A percentile compares a stretch with the other conserved stretches of the same genome.
Evolutionary conservation across 768 basidiomycete genomes (phyloP).

Genomic region (Boletus rubroflammeus): DNA sequence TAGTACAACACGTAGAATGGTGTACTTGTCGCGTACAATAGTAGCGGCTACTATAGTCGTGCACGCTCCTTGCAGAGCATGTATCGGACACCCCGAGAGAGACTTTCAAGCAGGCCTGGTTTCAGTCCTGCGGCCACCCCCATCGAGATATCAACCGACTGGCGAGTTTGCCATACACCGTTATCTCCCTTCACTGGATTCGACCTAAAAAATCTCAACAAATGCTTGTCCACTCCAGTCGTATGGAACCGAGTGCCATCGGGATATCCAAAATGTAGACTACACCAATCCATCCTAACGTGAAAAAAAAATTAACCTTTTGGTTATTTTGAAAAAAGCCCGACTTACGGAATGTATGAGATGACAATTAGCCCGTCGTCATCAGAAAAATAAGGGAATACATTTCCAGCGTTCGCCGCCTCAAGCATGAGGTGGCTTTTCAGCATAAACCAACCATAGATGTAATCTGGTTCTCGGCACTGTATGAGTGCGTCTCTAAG

Average conservation of each 20-base stretch:
- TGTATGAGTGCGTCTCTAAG: slow-evolving; percentile 12
- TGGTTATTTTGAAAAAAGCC: no score
- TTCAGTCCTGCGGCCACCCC: slow-evolving; percentile 16
- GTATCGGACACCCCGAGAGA: slow-evolving; percentile 4
- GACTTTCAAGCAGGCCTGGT: slow-evolving; percentile 9
- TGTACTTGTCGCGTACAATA: no score
- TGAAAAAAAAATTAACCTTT: neutral
- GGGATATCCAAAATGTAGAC: slow-evolving; percentile 14
- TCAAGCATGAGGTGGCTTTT: slow-evolving; percentile 12
- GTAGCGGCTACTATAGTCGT: neutral
- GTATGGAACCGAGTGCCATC: slow-evolving; percentile 10
- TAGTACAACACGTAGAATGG: no score
- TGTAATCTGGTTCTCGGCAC: slow-evolving; percentile 5
- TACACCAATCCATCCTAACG: slow-evolving; percentile 16
- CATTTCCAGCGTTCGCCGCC: slow-evolving; percentile 11
- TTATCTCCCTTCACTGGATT: slow-evolving; percentile 17
- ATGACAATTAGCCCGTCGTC: slow-evolving; percentile 12
- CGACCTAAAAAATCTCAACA: slow-evolving; percentile 10
- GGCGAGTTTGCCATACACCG: slow-evolving; percentile 4
- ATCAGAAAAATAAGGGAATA: neutral
- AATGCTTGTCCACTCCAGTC: slow-evolving; percentile 1
- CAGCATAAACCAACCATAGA: slow-evolving; percentile 12
- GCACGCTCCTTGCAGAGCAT: neutral
- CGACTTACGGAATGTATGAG: slow-evolving; percentile 14
- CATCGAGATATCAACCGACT: slow-evolving; percentile 16